A percentile compares a stretch with the other conserved stretches of the same genome.
Evolutionary conservation across 2,329 filamentous ascomycete species (phyloP).

Genomic region (Hypoxylon sp.): DNA sequence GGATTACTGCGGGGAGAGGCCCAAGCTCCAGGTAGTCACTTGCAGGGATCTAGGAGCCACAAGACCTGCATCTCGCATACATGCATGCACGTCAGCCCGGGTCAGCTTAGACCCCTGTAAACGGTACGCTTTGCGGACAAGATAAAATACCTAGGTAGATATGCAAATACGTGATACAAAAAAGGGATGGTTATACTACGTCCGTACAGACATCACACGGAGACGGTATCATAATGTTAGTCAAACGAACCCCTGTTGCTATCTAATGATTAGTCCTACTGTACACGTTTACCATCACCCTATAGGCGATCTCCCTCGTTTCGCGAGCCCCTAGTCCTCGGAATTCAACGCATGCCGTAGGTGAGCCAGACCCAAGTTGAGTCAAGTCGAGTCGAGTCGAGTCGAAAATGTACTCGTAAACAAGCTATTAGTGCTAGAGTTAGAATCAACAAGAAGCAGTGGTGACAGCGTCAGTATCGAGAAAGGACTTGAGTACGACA

Average conservation of each 20-base stretch:
- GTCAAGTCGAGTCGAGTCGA: constrained; percentile 5
- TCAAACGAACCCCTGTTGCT: constrained; percentile 17
- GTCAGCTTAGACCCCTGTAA: too few species aligned
- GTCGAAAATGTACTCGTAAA: too few species aligned
- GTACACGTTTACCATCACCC: constrained; percentile 24
- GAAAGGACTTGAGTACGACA: constrained; percentile 8
- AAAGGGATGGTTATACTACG: neutral
- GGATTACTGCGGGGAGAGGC: constrained; percentile 28
- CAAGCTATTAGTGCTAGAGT: constrained; percentile 33
- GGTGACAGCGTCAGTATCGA: constrained; percentile 14
- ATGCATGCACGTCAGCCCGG: too few species aligned
- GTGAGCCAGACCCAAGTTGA: neutral
- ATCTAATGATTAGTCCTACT: constrained; percentile 35
- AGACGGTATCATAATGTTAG: too few species aligned
- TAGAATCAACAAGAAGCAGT: constrained; percentile 16
- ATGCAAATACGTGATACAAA: neutral
- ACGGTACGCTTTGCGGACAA: too few species aligned
- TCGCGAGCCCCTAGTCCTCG: neutral
- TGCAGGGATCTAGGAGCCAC: too few species aligned
- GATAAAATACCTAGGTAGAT: too few species aligned
- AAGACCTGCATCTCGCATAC: too few species aligned
- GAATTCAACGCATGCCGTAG: neutral
- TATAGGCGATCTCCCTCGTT: neutral
- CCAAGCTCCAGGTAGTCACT: constrained; percentile 52
- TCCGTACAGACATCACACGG: neutral